Conservation (phyloP, 2,329 filamentous ascomycete genomes). For the Zelopaecilomyces penicillatus region DNA sequence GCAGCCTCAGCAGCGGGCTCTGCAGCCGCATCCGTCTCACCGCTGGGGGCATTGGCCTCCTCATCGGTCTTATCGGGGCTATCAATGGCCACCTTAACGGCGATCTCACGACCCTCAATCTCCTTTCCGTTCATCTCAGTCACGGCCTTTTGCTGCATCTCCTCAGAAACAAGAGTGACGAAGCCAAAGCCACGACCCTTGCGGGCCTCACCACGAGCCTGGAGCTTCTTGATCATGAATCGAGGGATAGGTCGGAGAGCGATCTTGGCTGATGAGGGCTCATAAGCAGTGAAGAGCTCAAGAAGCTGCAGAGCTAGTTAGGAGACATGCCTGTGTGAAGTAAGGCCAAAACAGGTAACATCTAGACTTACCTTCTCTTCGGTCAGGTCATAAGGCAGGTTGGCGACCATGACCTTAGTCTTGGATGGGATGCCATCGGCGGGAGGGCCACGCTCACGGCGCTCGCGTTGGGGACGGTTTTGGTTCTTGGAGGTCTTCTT, state of each 20-base stretch:
- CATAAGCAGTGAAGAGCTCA: slow-evolving; percentile 90
- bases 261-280: slow-evolving; percentile 93
- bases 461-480: slow-evolving; percentile 49
- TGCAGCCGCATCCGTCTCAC: slow-evolving; percentile 36
- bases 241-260: slow-evolving; percentile 95
- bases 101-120: slow-evolving; percentile 96
- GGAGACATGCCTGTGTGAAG: not conserved
- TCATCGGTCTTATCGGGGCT: slow-evolving; percentile 94
- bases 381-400: slow-evolving; percentile 94
- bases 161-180: slow-evolving; percentile 90
- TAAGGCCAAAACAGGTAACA: slow-evolving; percentile 7
- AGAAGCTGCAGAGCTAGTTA: slow-evolving; percentile 60
- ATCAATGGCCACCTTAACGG: slow-evolving; percentile 99
- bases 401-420: slow-evolving; percentile 99
- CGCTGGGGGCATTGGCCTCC: slow-evolving; percentile 57
- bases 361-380: slow-evolving; percentile 74
- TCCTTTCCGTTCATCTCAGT: slow-evolving; percentile 99
- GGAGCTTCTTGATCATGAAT: slow-evolving; percentile 99
- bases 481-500: slow-evolving; percentile 42
- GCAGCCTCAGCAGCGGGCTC: slow-evolving; percentile 22
- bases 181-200: slow-evolving; percentile 99
- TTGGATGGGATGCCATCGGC: slow-evolving; percentile 97
- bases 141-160: slow-evolving; percentile 95
- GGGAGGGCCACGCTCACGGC: slow-evolving; percentile 81
- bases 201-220: slow-evolving; percentile 93